A percentile compares a stretch with the other conserved stretches of the same genome.
phyloP scores from a whole-genome alignment of 805 yeast species.

The Saturnispora quitensis region DNA sequence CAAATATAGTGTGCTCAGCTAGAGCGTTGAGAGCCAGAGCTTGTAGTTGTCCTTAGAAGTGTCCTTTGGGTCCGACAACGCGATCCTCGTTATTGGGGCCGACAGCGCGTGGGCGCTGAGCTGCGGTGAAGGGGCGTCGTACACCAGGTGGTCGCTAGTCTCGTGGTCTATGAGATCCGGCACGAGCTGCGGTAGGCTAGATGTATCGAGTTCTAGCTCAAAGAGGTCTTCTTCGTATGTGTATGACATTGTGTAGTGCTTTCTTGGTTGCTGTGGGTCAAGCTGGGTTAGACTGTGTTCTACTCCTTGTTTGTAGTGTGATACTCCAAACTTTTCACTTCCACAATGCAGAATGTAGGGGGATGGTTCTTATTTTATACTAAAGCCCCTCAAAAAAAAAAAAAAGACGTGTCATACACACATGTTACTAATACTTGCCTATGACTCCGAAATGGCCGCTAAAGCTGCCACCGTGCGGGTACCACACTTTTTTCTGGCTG shows the following conservation, averaged over 20 bases:
- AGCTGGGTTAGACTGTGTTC: background rate
- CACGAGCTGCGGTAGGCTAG: slow-evolving; percentile 1
- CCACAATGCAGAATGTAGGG: background rate
- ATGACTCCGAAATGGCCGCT: slow-evolving; percentile 7
- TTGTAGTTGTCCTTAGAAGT: slow-evolving; percentile 6
- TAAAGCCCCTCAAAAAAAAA: background rate
- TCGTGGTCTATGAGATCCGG: background rate
- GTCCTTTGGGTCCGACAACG: slow-evolving; percentile 3
- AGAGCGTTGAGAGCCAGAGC: slow-evolving; percentile 4
- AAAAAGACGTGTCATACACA: background rate
- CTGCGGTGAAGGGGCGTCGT: slow-evolving; percentile 2
- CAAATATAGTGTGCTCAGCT: background rate
- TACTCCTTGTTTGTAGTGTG: background rate
- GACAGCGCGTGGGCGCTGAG: background rate
- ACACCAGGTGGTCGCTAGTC: background rate
- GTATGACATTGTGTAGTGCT: background rate
- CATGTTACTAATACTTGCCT: background rate
- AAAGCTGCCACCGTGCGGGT: background rate
- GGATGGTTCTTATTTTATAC: background rate
- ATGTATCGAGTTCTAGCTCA: background rate
- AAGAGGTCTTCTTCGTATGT: slow-evolving; percentile 2
- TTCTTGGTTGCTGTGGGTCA: too few relatives aligned
- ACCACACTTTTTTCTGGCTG: background rate
- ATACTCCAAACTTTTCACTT: background rate
- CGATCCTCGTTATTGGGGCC: background rate